Percentiles rank a stretch among this genome's conserved stretches.
Conservation (phyloP, 1,284 basidiomycete genomes). For the Cryptococcus sp. region DNA sequence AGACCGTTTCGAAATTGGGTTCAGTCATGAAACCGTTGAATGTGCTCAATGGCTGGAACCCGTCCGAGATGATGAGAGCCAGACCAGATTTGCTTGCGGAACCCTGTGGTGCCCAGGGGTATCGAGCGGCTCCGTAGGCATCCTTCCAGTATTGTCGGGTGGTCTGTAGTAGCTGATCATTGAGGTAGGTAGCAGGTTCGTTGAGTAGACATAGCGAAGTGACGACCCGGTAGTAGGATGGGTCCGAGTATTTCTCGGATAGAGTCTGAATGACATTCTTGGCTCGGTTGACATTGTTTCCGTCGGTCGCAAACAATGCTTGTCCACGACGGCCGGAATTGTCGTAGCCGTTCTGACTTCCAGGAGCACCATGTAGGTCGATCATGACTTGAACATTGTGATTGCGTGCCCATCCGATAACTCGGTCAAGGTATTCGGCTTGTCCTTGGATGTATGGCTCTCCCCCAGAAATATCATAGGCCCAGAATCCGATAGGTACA, state of each 20-base stretch:
- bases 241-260: constrained; percentile 36
- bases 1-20: constrained; percentile 59
- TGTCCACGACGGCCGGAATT: constrained; percentile 70
- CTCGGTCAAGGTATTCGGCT: constrained; percentile 52
- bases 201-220: constrained; percentile 53
- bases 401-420: constrained; percentile 71
- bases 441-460: constrained; percentile 84
- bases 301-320: constrained; percentile 55
- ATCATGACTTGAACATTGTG: constrained; percentile 72
- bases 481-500: constrained; percentile 76
- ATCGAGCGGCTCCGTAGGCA: constrained; percentile 63
- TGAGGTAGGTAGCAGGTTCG: constrained; percentile 74
- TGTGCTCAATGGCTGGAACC: constrained; percentile 70
- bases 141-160: constrained; percentile 65
- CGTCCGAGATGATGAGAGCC: constrained; percentile 70
- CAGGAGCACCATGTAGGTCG: constrained; percentile 68
- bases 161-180: constrained; percentile 55
- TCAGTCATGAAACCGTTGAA: constrained; percentile 67
- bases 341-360: constrained; percentile 73
- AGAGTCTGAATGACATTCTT: constrained; percentile 49
- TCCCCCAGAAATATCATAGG: constrained; percentile 70
- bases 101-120: constrained; percentile 56
- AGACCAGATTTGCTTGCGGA: constrained; percentile 28
- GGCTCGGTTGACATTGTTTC: constrained; percentile 36
- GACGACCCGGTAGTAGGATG: constrained; percentile 57